Percentiles rank a stretch among this genome's conserved stretches.
phyloP scores from a whole-genome alignment of 768 basidiomycete species.

The Lyophyllum shimeji region DNA sequence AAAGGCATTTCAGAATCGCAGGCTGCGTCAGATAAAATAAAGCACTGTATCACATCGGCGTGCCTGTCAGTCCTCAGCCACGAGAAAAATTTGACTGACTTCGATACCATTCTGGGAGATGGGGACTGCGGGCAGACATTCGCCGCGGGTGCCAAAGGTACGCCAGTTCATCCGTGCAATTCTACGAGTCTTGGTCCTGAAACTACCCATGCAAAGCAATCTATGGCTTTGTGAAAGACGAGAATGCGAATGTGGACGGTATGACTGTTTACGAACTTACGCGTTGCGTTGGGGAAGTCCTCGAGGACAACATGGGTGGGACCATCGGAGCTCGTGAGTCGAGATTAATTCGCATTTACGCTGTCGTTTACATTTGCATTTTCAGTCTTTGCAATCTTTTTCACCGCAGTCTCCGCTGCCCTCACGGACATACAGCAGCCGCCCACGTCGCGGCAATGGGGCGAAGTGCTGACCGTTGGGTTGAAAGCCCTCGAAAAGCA shows the following conservation, averaged over 20 bases:
- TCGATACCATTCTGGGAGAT: conserved; percentile 62
- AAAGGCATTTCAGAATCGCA: background rate
- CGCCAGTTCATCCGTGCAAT: background rate
- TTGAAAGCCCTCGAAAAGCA: conserved; percentile 33
- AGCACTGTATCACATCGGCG: conserved; percentile 33
- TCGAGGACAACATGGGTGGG: conserved; percentile 56
- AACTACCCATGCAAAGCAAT: conserved; percentile 24
- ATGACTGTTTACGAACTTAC: conserved; percentile 23
- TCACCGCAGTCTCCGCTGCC: conserved; percentile 34
- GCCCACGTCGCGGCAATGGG: conserved; percentile 2
- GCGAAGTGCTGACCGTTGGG: conserved; percentile 24
- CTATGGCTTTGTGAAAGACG: conserved; percentile 28
- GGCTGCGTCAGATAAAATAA: conserved; percentile 16
- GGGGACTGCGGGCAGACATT: conserved; percentile 66
- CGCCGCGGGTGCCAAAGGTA: conserved; percentile 43
- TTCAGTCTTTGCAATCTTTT: conserved; percentile 44
- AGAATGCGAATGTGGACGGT: conserved; percentile 19
- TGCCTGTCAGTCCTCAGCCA: conserved; percentile 42
- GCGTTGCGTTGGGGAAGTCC: conserved; percentile 33
- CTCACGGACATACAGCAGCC: conserved; percentile 5
- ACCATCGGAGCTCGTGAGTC: conserved; percentile 50
- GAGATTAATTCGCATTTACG: background rate
- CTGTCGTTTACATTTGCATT: background rate
- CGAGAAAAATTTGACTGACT: conserved; percentile 53
- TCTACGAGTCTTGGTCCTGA: background rate